These are phyloP conservation scores for Protea cynaroides DNA, from an alignment of 164 flowering plant genomes.

Conservation along the genomic window DNA sequence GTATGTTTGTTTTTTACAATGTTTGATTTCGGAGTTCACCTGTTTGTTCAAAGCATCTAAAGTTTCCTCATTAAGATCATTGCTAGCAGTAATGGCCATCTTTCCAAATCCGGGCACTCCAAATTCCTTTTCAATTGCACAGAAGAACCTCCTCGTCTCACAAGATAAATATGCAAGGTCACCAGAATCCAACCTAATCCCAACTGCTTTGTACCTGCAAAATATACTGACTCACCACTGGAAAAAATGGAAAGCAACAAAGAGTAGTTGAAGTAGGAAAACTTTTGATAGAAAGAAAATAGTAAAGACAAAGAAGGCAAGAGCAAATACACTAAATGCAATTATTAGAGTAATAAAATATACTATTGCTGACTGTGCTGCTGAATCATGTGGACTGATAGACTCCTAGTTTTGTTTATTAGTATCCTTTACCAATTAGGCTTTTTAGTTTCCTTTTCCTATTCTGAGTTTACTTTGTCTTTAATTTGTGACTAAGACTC, in stretches of 20 bases:
- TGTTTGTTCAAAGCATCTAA: slow-evolving; percentile 96
- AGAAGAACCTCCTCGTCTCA: slow-evolving; percentile 77
- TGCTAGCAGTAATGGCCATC: slow-evolving; percentile 84
- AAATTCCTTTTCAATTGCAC: slow-evolving; percentile 73
- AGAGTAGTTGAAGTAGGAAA: not conserved
- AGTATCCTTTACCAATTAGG: no score
- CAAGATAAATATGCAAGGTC: slow-evolving; percentile 89
- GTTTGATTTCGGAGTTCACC: slow-evolving; percentile 31
- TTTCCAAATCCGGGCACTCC: slow-evolving; percentile 69
- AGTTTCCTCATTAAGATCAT: slow-evolving; percentile 98
- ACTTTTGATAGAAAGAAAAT: no score
- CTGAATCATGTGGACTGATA: no score
- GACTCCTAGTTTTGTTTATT: no score
- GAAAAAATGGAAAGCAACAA: not conserved
- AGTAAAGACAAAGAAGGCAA: no score
- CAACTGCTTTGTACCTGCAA: slow-evolving; percentile 82
- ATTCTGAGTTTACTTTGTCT: no score
- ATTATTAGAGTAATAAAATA: no score
- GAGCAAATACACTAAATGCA: no score
- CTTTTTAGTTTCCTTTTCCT: no score
- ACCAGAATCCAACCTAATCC: slow-evolving; percentile 96
- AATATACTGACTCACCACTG: not conserved
- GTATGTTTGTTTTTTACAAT: no score
- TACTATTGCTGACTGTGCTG: no score
- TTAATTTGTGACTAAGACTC: no score